Conservation (phyloP, 495 filamentous ascomycete genomes). For the Xylaria curta region DNA sequence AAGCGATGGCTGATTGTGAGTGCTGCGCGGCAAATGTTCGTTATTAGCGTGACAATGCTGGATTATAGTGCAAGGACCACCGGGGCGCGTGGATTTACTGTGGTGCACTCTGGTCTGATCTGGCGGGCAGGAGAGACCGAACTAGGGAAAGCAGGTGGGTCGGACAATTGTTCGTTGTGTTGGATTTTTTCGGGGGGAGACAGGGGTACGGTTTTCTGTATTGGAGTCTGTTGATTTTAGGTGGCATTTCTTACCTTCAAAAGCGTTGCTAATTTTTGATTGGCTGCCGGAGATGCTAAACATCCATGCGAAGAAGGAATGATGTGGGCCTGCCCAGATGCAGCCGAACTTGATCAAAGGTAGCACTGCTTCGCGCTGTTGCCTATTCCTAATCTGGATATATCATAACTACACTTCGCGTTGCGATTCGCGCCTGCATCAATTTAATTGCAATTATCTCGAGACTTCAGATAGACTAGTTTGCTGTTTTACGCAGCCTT, state of each 20-base stretch:
- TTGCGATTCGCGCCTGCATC: constrained; percentile 2
- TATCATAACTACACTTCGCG: background rate
- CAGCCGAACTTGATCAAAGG: constrained; percentile 16
- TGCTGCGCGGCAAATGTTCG: constrained; percentile 17
- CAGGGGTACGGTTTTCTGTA: constrained; percentile 43
- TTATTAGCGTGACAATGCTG: background rate
- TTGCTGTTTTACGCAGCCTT: background rate
- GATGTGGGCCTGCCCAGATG: constrained; percentile 8
- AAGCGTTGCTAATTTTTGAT: constrained; percentile 39
- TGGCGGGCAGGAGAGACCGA: background rate
- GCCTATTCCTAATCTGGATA: constrained; percentile 11
- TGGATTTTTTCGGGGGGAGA: constrained; percentile 41
- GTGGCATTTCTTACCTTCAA: constrained; percentile 34
- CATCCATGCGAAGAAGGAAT: background rate
- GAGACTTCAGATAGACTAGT: background rate
- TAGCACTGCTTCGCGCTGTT: background rate
- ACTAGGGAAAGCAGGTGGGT: constrained; percentile 10
- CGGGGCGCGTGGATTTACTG: constrained; percentile 1
- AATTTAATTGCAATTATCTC: background rate
- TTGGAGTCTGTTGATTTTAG: constrained; percentile 37
- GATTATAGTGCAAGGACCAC: background rate
- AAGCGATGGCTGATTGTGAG: constrained; percentile 54
- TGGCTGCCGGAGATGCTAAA: constrained; percentile 28
- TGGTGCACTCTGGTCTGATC: background rate
- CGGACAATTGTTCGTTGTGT: constrained; percentile 28